Conservation (phyloP, 257 asterid genomes). For the Avicennia marina region DNA sequence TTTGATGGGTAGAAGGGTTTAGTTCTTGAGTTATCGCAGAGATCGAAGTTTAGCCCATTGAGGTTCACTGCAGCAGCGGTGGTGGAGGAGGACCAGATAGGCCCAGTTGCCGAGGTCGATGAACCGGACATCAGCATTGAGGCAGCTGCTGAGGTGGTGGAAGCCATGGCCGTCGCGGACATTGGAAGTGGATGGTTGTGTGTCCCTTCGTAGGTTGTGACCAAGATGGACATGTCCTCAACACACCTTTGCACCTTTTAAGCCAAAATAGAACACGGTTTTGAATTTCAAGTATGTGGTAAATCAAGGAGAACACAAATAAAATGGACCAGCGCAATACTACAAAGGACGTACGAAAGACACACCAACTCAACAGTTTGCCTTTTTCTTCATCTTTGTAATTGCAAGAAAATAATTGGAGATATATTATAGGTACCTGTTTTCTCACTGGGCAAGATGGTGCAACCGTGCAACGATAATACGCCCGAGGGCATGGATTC, state of each 20-base stretch:
- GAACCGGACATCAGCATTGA: slow-evolving; percentile 81
- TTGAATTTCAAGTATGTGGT: too few relatives aligned
- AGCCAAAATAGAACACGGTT: too few relatives aligned
- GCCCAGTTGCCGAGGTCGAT: slow-evolving; percentile 41
- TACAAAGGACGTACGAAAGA: too few relatives aligned
- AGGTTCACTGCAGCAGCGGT: slow-evolving; percentile 23
- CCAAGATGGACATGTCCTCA: slow-evolving; percentile 77
- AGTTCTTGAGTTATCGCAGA: slow-evolving; percentile 57
- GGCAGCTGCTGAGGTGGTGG: slow-evolving; percentile 95
- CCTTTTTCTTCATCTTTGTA: too few relatives aligned
- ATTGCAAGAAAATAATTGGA: too few relatives aligned
- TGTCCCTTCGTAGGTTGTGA: slow-evolving; percentile 87
- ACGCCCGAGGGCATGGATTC: slow-evolving; percentile 97
- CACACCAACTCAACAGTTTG: too few relatives aligned
- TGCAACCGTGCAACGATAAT: slow-evolving; percentile 91
- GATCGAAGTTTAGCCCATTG: slow-evolving; percentile 55
- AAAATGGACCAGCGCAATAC: too few relatives aligned
- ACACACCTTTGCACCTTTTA: slow-evolving; percentile 92
- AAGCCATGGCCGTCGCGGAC: slow-evolving; percentile 91
- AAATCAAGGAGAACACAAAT: neutral
- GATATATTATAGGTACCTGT: slow-evolving; percentile 37
- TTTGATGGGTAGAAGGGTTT: slow-evolving; percentile 69
- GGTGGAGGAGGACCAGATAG: slow-evolving; percentile 21
- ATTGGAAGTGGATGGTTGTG: slow-evolving; percentile 84
- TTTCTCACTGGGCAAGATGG: slow-evolving; percentile 86